A percentile compares a stretch with the other conserved stretches of the same genome.
Evolutionary conservation across 768 basidiomycete genomes (phyloP).

Genomic region (Tylopilus cervinicoccineus): DNA sequence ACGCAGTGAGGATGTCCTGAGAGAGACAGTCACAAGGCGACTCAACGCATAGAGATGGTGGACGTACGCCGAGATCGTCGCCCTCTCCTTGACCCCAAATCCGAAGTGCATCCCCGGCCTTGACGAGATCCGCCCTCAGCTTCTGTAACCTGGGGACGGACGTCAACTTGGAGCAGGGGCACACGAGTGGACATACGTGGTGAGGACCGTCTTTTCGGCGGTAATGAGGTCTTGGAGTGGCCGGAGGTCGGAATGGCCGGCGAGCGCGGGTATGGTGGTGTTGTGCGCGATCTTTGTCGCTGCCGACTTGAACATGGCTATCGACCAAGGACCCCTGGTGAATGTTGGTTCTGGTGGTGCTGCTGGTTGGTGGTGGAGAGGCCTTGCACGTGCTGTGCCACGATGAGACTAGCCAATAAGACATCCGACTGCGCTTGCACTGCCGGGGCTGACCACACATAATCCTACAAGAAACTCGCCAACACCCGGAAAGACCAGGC

Average conservation of each 20-base stretch:
- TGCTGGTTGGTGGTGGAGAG: slow-evolving; percentile 6
- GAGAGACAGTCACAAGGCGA: neutral
- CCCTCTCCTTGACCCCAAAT: slow-evolving; percentile 78
- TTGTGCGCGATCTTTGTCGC: slow-evolving; percentile 88
- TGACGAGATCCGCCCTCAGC: slow-evolving; percentile 59
- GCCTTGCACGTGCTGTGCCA: slow-evolving; percentile 3
- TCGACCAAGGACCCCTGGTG: slow-evolving; percentile 1
- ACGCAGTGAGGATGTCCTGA: slow-evolving; percentile 74
- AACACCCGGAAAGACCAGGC: no score
- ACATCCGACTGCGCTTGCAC: no score
- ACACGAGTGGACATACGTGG: slow-evolving; percentile 48
- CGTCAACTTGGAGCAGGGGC: neutral
- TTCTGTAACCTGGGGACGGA: slow-evolving; percentile 49
- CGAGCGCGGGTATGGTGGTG: slow-evolving; percentile 69
- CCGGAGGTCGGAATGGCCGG: slow-evolving; percentile 72
- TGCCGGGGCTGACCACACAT: no score
- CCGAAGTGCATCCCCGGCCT: slow-evolving; percentile 68
- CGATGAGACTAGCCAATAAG: neutral
- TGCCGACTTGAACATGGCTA: slow-evolving; percentile 68
- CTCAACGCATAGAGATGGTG: neutral
- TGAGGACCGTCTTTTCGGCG: slow-evolving; percentile 78
- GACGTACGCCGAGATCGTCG: slow-evolving; percentile 71
- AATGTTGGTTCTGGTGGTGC: neutral
- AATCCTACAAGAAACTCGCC: no score
- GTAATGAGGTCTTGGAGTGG: slow-evolving; percentile 87